These are phyloP conservation scores for Stevia rebaudiana DNA, from an alignment of 140 eudicot genomes.

Conservation along the genomic window DNA sequence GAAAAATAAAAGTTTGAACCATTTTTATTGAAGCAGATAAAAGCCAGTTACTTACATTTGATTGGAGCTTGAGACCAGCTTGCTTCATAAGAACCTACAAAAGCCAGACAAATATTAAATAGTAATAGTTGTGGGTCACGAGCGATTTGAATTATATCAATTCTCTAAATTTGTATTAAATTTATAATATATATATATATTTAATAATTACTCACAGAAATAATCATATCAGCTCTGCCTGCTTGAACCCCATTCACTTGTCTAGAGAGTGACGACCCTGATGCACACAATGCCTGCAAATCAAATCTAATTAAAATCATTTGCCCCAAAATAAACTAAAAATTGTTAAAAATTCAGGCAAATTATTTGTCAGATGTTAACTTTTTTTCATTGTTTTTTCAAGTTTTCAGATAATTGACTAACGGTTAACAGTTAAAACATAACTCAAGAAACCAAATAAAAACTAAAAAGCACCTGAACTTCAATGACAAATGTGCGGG, in stretches of 20 bases:
- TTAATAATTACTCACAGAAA: constrained; percentile 56
- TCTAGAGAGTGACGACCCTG: constrained; percentile 42
- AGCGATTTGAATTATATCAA: not conserved
- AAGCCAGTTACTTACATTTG: constrained; percentile 45
- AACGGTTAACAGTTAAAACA: not conserved
- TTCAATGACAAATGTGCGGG: constrained; percentile 78
- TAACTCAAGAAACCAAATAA: not conserved
- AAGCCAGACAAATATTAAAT: not conserved
- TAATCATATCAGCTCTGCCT: constrained; percentile 87
- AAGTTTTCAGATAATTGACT: not conserved
- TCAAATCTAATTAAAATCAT: constrained; percentile 1
- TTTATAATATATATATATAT: not conserved
- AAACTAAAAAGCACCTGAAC: constrained; percentile 53
- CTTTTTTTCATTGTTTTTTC: not conserved
- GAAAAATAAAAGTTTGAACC: not conserved
- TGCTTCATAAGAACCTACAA: constrained; percentile 91
- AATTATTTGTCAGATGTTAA: not conserved
- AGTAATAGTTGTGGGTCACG: not conserved
- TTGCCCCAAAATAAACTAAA: not conserved
- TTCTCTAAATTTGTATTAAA: constrained; percentile 1
- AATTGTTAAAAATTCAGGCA: not conserved
- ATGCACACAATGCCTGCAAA: constrained; percentile 75
- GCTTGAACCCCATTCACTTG: constrained; percentile 80
- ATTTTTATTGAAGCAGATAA: not conserved
- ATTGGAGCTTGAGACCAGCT: constrained; percentile 88